These are phyloP conservation scores for Globisporangium nodosum DNA, from an alignment of 352 stramenopile species.

Conservation along the genomic window DNA sequence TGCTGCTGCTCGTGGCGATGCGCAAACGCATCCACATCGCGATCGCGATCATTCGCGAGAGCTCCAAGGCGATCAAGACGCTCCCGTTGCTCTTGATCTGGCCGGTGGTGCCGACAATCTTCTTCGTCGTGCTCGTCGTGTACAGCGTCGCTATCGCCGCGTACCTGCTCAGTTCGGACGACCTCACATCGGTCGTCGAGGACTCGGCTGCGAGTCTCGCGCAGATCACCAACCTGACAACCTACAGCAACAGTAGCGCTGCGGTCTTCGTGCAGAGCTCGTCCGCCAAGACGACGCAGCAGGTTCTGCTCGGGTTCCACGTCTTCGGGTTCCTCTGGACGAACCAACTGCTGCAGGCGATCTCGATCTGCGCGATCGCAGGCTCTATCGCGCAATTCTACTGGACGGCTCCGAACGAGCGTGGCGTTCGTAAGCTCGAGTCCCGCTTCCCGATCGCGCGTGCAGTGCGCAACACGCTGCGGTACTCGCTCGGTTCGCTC, in stretches of 20 bases:
- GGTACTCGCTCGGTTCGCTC: constrained; percentile 93
- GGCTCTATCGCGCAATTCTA: constrained; percentile 91
- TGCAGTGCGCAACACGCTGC: constrained; percentile 52
- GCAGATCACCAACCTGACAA: constrained; percentile 23
- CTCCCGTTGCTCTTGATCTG: constrained; percentile 59
- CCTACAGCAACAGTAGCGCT: constrained; percentile 24
- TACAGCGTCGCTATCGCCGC: constrained; percentile 52
- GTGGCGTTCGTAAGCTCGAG: constrained; percentile 36
- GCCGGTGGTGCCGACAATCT: constrained; percentile 43
- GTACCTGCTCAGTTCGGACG: constrained; percentile 54
- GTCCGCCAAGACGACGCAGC: constrained; percentile 41
- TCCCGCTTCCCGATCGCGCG: constrained; percentile 53
- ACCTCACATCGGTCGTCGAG: constrained; percentile 28
- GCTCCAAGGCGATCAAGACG: constrained; percentile 51
- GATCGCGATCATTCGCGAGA: constrained; percentile 68
- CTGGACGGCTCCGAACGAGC: constrained; percentile 65
- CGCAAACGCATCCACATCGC: constrained; percentile 60
- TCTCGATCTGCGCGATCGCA: constrained; percentile 93
- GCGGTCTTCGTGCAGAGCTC: constrained; percentile 9
- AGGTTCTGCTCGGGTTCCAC: constrained; percentile 60
- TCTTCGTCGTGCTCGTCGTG: constrained; percentile 49
- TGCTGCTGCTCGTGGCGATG: constrained; percentile 66
- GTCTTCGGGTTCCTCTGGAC: constrained; percentile 98
- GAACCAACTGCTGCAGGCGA: constrained; percentile 92
- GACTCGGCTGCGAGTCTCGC: constrained; percentile 16